Conservation (phyloP, 805 yeast genomes). For the Priceomyces melissophilus region DNA sequence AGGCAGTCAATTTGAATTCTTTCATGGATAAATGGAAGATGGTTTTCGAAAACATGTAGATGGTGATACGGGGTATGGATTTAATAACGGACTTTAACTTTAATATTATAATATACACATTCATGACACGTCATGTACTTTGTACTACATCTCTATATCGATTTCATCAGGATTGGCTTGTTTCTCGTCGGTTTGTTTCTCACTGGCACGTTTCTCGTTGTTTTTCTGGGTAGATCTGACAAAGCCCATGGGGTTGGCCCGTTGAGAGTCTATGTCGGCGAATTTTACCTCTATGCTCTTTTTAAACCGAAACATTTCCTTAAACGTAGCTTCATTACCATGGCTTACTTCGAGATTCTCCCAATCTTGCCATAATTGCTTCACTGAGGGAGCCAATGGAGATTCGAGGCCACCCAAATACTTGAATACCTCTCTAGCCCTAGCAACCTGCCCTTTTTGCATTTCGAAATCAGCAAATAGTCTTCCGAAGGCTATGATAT, state of each 20-base stretch:
- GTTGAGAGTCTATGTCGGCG: constrained; percentile 12
- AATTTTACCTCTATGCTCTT: constrained; percentile 33
- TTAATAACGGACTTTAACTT: neutral
- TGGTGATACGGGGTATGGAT: no score
- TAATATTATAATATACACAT: neutral
- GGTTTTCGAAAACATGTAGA: constrained; percentile 22
- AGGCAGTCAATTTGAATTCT: constrained; percentile 29
- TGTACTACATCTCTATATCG: constrained; percentile 48
- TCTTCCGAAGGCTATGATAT: constrained; percentile 41
- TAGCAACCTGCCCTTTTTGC: constrained; percentile 44
- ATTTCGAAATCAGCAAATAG: constrained; percentile 61
- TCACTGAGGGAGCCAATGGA: constrained; percentile 15
- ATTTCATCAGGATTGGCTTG: constrained; percentile 55
- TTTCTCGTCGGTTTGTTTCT: neutral
- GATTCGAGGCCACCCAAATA: constrained; percentile 27
- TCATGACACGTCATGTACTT: no score
- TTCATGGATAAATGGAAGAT: constrained; percentile 39
- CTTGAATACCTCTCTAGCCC: constrained; percentile 63
- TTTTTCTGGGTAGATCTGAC: constrained; percentile 24
- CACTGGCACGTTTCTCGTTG: neutral
- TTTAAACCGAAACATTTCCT: constrained; percentile 66
- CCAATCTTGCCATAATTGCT: constrained; percentile 61
- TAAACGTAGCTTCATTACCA: constrained; percentile 71
- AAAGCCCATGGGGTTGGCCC: constrained; percentile 44
- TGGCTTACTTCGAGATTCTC: constrained; percentile 64